Percentiles rank a stretch among this genome's conserved stretches.
These are phyloP conservation scores for Pseudoneurospora amorphoporcata DNA, from an alignment of 495 filamentous ascomycete species.

Conservation along the genomic window DNA sequence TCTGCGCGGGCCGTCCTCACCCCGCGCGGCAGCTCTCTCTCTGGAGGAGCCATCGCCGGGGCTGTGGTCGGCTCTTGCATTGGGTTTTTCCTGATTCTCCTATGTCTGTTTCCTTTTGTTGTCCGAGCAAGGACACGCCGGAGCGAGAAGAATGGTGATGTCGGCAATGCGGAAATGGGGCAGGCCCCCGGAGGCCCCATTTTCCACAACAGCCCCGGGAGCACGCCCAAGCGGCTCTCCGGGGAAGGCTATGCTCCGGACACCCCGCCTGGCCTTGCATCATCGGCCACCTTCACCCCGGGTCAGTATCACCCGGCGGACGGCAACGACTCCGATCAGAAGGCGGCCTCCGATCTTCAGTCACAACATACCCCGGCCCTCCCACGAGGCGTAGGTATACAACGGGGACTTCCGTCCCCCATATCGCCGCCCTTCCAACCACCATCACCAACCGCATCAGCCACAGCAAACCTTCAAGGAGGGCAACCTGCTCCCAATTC, in stretches of 20 bases:
- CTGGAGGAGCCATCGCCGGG: slow-evolving; percentile 25
- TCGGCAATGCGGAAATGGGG: slow-evolving; percentile 22
- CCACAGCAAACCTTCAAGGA: background rate
- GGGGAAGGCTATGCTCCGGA: slow-evolving; percentile 1
- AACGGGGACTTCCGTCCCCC: slow-evolving; percentile 22
- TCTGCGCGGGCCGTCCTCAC: slow-evolving; percentile 17
- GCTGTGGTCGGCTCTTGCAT: slow-evolving; percentile 25
- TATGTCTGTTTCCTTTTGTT: slow-evolving; percentile 25
- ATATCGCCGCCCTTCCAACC: slow-evolving; percentile 16
- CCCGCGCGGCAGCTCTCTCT: slow-evolving; percentile 17
- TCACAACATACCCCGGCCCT: slow-evolving; percentile 8
- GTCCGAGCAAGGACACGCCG: slow-evolving; percentile 20
- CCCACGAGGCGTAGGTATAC: slow-evolving; percentile 9
- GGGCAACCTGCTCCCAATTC: background rate
- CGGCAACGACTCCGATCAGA: slow-evolving; percentile 10
- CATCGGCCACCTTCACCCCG: background rate
- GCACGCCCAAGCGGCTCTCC: slow-evolving; percentile 15
- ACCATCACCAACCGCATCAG: slow-evolving; percentile 3
- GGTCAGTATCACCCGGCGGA: slow-evolving; percentile 1
- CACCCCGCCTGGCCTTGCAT: background rate
- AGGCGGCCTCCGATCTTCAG: slow-evolving; percentile 8
- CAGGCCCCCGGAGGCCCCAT: slow-evolving; percentile 27
- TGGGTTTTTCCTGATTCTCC: slow-evolving; percentile 20
- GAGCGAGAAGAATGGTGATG: slow-evolving; percentile 12
- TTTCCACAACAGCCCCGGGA: slow-evolving; percentile 9